Conservation (phyloP, 805 yeast species). For the Kazachstania africana region DNA sequence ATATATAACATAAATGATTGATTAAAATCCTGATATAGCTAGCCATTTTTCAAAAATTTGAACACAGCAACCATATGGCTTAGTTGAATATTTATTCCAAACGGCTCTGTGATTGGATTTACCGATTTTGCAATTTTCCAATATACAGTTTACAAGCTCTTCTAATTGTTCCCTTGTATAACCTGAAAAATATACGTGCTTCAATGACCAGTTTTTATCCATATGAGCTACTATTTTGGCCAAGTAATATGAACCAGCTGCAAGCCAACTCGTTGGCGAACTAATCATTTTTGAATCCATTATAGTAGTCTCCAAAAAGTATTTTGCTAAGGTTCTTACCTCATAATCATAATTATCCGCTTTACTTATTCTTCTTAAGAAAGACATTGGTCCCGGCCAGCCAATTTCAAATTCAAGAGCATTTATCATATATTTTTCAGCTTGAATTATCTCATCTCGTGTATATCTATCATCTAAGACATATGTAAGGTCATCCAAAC, state of each 20-base stretch:
- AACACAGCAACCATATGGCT: constrained; percentile 49
- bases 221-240: constrained; percentile 53
- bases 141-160: constrained; percentile 58
- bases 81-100: constrained; percentile 71
- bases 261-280: constrained; percentile 84
- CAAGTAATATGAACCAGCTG: constrained; percentile 82
- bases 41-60: constrained; percentile 5
- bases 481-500: constrained; percentile 75
- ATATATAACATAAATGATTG: neutral
- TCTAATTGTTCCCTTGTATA: constrained; percentile 69
- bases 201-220: constrained; percentile 69
- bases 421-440: constrained; percentile 85
- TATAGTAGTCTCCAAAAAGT: constrained; percentile 72
- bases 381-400: constrained; percentile 97
- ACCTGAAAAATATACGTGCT: constrained; percentile 78
- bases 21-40: neutral
- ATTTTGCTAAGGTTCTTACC: constrained; percentile 81
- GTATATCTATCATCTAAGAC: constrained; percentile 81
- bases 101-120: constrained; percentile 56
- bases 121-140: constrained; percentile 50
- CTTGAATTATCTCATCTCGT: constrained; percentile 65
- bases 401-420: constrained; percentile 86
- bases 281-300: constrained; percentile 83
- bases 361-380: constrained; percentile 77
- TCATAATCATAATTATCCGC: constrained; percentile 94